These are phyloP conservation scores for Botryotinia calthae DNA, from an alignment of 2,329 filamentous ascomycete genomes.

Conservation along the genomic window DNA sequence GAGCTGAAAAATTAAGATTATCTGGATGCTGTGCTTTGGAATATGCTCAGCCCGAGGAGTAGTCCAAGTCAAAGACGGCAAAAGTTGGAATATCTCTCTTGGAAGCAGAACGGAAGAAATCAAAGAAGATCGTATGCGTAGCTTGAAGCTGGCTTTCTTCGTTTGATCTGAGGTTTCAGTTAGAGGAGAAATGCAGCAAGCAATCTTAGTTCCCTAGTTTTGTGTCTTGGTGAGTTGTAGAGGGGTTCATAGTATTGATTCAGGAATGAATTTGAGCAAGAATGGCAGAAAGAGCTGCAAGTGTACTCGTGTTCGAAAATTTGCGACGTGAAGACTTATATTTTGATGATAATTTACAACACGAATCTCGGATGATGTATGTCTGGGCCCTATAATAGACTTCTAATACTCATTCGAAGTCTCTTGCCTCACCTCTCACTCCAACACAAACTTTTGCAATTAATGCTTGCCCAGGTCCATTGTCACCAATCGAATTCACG, in stretches of 20 bases:
- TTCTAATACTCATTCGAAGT: neutral
- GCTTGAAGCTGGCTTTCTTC: neutral
- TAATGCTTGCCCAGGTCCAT: slow-evolving; percentile 2
- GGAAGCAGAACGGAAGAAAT: neutral
- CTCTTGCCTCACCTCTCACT: neutral
- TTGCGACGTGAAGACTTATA: neutral
- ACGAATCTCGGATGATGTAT: neutral
- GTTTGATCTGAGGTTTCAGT: neutral
- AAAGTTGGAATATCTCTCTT: neutral
- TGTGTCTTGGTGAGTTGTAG: neutral
- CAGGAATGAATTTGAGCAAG: neutral
- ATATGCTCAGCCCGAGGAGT: neutral
- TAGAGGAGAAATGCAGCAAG: neutral
- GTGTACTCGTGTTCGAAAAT: neutral
- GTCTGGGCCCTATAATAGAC: neutral
- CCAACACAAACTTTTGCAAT: slow-evolving; percentile 1
- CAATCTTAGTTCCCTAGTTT: neutral
- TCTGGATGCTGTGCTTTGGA: neutral
- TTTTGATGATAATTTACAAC: neutral
- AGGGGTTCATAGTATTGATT: neutral
- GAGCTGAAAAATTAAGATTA: neutral
- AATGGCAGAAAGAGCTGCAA: neutral
- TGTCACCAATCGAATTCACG: neutral
- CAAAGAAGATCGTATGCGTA: neutral
- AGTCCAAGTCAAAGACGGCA: neutral